Conservation (phyloP, 2,329 filamentous ascomycete species). For the Aspergillus niger region DNA sequence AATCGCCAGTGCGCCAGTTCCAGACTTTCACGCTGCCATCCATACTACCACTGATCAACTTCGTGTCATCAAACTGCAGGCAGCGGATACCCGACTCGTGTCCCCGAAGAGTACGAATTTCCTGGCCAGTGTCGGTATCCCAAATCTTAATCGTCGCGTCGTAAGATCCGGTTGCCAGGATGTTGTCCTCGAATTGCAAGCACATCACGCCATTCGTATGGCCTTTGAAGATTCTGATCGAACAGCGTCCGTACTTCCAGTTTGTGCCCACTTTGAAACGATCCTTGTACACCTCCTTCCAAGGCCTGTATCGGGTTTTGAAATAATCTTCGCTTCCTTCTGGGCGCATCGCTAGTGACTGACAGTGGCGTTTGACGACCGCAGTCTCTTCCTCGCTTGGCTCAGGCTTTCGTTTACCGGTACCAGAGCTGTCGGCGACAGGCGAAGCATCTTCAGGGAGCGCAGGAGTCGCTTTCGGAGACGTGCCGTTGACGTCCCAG, state of each 20-base stretch:
- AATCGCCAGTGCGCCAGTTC: conserved; percentile 93
- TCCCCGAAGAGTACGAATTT: conserved; percentile 79
- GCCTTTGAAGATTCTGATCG: conserved; percentile 79
- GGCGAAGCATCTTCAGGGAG: conserved; percentile 5
- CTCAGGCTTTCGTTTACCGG: conserved; percentile 33
- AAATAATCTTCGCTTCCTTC: conserved; percentile 50
- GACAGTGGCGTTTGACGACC: conserved; percentile 36
- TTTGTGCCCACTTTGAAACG: conserved; percentile 94
- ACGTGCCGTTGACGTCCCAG: conserved; percentile 57
- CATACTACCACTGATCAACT: conserved; percentile 85
- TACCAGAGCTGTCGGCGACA: conserved; percentile 1
- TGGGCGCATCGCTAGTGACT: conserved; percentile 23
- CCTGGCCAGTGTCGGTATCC: conserved; percentile 86
- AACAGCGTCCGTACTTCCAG: conserved; percentile 93
- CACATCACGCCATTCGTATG: conserved; percentile 86
- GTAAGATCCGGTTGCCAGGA: conserved; percentile 91
- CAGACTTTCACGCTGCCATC: conserved; percentile 89
- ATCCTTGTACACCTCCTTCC: conserved; percentile 97
- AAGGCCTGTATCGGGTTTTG: conserved; percentile 63
- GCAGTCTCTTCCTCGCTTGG: conserved; percentile 29
- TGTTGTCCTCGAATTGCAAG: conserved; percentile 80
- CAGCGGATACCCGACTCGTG: conserved; percentile 83
- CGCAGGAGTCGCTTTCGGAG: conserved; percentile 35
- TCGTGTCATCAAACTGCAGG: conserved; percentile 88
- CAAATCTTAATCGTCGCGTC: conserved; percentile 95